These are phyloP conservation scores for Pyrenochaeta sp. DNA, from an alignment of 2,329 filamentous ascomycete species.

Conservation along the genomic window DNA sequence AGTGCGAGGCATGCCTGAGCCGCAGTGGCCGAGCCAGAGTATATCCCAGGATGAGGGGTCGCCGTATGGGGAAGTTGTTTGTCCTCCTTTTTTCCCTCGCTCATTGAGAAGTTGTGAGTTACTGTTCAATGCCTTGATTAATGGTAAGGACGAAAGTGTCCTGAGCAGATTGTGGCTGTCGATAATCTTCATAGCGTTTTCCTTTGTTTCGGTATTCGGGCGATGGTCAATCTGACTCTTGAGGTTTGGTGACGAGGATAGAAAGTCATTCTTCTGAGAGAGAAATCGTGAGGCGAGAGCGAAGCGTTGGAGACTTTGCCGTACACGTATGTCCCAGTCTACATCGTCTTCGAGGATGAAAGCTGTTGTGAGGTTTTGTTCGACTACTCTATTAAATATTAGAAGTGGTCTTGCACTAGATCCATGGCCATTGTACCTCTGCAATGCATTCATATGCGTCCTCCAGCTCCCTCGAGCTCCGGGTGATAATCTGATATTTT, in stretches of 20 bases:
- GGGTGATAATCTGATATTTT: slow-evolving; percentile 36
- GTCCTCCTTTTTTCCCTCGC: not conserved
- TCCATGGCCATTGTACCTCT: slow-evolving; percentile 17
- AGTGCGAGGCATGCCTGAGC: slow-evolving; percentile 38
- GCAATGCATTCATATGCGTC: slow-evolving; percentile 44
- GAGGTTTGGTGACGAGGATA: slow-evolving; percentile 20
- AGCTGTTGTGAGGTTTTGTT: slow-evolving; percentile 43
- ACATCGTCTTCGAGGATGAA: slow-evolving; percentile 45
- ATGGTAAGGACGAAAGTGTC: slow-evolving; percentile 28
- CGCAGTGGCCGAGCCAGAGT: slow-evolving; percentile 51
- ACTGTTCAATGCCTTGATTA: slow-evolving; percentile 19
- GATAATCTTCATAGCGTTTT: slow-evolving; percentile 34
- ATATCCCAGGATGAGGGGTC: slow-evolving; percentile 51
- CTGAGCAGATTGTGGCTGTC: slow-evolving; percentile 29
- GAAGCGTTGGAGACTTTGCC: slow-evolving; percentile 41
- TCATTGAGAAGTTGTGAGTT: not conserved
- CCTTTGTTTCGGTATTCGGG: slow-evolving; percentile 34
- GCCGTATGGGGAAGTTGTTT: slow-evolving; percentile 38
- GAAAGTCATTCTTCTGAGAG: slow-evolving; percentile 22
- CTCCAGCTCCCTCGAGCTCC: slow-evolving; percentile 43
- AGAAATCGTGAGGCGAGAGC: slow-evolving; percentile 37
- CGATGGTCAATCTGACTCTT: slow-evolving; percentile 20
- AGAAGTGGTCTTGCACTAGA: not conserved
- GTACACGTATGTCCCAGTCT: slow-evolving; percentile 42
- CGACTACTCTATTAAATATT: slow-evolving; percentile 25